phyloP scores from a whole-genome alignment of 2,329 filamentous ascomycete genomes.

The Capronia epimyces region DNA sequence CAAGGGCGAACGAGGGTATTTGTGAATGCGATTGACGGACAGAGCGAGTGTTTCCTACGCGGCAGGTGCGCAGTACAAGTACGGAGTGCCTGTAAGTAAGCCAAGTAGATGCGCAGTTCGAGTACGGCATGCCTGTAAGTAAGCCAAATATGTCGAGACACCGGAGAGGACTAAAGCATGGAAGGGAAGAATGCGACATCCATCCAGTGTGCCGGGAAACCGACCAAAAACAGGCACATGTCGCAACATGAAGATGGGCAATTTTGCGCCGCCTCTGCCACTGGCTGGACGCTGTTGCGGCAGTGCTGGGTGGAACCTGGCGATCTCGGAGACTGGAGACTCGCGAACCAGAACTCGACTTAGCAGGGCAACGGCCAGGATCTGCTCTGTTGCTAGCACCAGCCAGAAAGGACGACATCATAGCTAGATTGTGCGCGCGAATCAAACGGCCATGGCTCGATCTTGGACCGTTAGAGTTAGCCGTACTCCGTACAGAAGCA shows the following conservation, averaged over 20 bases:
- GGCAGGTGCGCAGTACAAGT: no score
- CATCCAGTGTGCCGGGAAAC: not conserved
- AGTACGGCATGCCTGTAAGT: not conserved
- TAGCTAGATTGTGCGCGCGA: not conserved
- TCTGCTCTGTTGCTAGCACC: not conserved
- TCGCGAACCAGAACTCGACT: not conserved
- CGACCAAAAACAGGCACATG: conserved; percentile 7
- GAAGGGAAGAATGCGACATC: not conserved
- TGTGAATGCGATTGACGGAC: no score
- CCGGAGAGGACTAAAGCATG: not conserved
- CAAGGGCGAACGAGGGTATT: not conserved
- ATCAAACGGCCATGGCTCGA: not conserved
- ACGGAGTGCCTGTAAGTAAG: no score
- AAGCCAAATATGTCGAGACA: not conserved
- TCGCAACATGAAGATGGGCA: conserved; percentile 6
- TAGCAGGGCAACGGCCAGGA: not conserved
- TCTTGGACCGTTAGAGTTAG: no score
- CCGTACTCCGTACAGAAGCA: no score
- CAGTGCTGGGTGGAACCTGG: conserved; percentile 2
- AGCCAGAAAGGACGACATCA: not conserved
- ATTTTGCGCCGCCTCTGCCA: conserved; percentile 12
- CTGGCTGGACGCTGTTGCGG: conserved; percentile 6
- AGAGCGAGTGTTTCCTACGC: no score
- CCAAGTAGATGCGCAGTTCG: not conserved
- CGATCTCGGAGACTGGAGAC: conserved; percentile 5